Base-by-base conservation (phyloP, 164 flowering plant species). In the Platanus orientalis region DNA sequence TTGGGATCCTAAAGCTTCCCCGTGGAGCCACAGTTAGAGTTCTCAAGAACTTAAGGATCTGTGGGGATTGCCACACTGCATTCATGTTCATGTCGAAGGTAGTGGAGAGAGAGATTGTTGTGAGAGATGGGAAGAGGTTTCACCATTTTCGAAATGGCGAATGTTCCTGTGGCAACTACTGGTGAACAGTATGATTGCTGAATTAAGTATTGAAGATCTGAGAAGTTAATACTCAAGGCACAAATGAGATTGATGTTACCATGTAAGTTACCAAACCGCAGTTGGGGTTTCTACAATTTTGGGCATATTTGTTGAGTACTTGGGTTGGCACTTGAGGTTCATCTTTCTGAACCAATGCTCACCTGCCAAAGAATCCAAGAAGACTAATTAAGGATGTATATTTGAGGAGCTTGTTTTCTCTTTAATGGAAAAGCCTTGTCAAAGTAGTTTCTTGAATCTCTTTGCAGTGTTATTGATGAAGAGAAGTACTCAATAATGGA, bases 11-110 rank as follows among this genome's bases (percentile, higher is more conserved):
- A 59, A 90, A 77, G 71, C 78, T 84, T 56, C 95, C 97, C 20
- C 69, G 24, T 39, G 90, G 86, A 65, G 86, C 89, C 62, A 74
- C 84, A 10, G 63, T 88, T 42, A 75, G 92, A 68, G 85, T 90
- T 61, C 81, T 84, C 61, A 90, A 90, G 80, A 90, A 90, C 74
- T 78, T 89, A 36, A 78, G 92, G 64, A 87, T 85, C 24, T 87
- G 96, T 76, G 88, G 92, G 34, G 97, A 90, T 68, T 90, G 97
- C 73, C 97, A 90, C 62, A 84, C 77, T 65, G 89, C 95, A 28
- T 71, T 90, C 73, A 88, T 78, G 76, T 80, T 78, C 69, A 84
- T 90, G 78, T 79, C 90, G 0, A 81, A 67, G 68, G 80, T 79
- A 23, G 83, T 72, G 54, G 80, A 57, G 14, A 84, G 95, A 73